Base-by-base conservation (phyloP, 2,329 filamentous ascomycete genomes). In the Colletotrichum magnum region DNA sequence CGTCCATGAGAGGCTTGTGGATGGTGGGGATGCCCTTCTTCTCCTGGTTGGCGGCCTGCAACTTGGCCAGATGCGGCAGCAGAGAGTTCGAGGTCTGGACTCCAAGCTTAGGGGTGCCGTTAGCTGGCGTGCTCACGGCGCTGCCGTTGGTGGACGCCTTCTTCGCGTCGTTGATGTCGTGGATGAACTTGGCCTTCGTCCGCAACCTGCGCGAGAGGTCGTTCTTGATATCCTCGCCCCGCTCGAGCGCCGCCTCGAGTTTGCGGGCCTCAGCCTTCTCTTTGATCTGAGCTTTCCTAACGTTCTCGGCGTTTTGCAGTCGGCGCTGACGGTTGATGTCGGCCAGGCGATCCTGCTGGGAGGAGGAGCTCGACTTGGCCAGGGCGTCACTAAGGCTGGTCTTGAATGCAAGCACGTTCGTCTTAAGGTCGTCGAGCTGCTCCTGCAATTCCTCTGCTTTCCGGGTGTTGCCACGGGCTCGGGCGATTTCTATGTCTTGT, bases 261-360 rank as follows among this genome's bases (percentile, higher is more conserved):
- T 88, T 88, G 72, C 88, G 89, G 74, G 84, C 84, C 72, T 86
- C 87, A 58, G 88, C 88, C 74, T 91, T 88, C 82, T 99, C 96
- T 73, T 92, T 92, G 64, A 97, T 86, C 77, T 98, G 93, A 0
- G 95, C 95, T 79, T 93, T 93, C 69, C 95, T 93, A n/a, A 98
- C 93, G 56, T 93, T 91, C 77, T 97, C 93, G n/a, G 89, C 88
- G 76, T 98, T 98, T 73, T 91, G 88, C 68, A 91, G 90, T 71
- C 95, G 91, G 80, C 97, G 98, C 76, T 93, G 90, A 32, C 89
- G 86, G 80, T 99, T 99, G 73, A 97, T 86, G 75, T 92, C 88
- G 0, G 93, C 93, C 26, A 98, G 87, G 32, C 93, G 91, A 72
- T 97, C 94, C 78, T 95, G 94, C 79, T 97, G 92, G 12, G 85